Evolutionary conservation across 192 early-diverging fungal species (phyloP).

Genomic region (Podila horticola): DNA sequence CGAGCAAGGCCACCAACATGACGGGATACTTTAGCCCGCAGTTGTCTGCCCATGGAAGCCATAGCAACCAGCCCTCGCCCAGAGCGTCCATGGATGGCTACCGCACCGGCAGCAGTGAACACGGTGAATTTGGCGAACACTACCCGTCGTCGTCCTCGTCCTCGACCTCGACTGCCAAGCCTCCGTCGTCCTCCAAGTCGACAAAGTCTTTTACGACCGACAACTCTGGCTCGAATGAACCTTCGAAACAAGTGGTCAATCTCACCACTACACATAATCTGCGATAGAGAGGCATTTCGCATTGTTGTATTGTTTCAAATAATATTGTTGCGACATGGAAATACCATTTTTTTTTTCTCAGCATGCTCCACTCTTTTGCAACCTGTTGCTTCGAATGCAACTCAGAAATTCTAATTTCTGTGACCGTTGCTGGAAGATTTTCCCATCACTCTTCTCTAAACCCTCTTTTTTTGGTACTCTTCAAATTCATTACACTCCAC

Average conservation of each 20-base stretch:
- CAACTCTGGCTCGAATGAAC: constrained; percentile 2
- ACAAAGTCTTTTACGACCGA: not conserved
- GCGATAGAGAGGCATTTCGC: not conserved
- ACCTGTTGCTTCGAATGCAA: too few relatives aligned
- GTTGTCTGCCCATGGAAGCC: not conserved
- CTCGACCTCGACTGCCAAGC: not conserved
- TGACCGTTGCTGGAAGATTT: too few relatives aligned
- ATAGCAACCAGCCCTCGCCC: constrained; percentile 6
- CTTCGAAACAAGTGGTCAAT: not conserved
- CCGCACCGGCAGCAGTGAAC: not conserved
- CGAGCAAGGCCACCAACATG: constrained; percentile 38
- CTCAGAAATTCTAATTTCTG: too few relatives aligned
- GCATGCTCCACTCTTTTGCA: too few relatives aligned
- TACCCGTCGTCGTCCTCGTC: not conserved
- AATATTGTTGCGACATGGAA: not conserved
- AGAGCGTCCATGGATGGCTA: not conserved
- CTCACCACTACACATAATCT: not conserved
- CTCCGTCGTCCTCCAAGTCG: not conserved
- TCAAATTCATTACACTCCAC: too few relatives aligned
- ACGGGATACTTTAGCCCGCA: constrained; percentile 42
- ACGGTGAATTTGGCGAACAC: not conserved
- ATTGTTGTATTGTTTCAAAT: not conserved
- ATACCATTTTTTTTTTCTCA: too few relatives aligned
- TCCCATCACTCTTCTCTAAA: too few relatives aligned
- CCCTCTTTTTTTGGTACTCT: too few relatives aligned